A percentile compares a stretch with the other conserved stretches of the same genome.
Evolutionary conservation across 352 stramenopile genomes (phyloP).

Genomic region (Aphanomyces invadans): DNA sequence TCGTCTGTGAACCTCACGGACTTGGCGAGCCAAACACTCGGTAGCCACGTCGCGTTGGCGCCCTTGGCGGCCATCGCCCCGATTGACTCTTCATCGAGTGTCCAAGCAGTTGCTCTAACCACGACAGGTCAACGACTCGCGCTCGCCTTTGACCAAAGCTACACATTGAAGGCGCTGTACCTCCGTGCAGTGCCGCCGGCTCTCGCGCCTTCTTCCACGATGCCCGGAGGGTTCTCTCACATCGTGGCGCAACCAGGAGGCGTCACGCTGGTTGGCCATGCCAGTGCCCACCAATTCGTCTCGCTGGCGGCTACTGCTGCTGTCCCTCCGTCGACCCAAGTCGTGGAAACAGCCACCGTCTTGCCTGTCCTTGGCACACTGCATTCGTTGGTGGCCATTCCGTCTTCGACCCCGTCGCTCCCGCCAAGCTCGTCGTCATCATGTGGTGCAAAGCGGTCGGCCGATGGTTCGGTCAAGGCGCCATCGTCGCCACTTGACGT

Average conservation of each 20-base stretch:
- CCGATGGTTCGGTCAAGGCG: conserved; percentile 53
- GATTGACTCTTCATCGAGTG: conserved; percentile 57
- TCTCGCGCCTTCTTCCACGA: background rate
- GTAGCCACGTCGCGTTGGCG: background rate
- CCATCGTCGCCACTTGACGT: conserved; percentile 23
- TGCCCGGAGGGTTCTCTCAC: background rate
- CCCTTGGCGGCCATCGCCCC: conserved; percentile 7
- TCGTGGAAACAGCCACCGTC: background rate
- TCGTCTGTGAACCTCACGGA: conserved; percentile 39
- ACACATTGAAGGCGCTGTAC: background rate
- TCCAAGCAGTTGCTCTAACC: conserved; percentile 88
- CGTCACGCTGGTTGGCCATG: background rate
- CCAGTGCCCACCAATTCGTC: background rate
- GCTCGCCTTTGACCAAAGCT: conserved; percentile 61
- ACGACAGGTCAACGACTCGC: conserved; percentile 90
- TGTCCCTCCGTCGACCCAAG: background rate
- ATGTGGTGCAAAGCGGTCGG: conserved; percentile 51
- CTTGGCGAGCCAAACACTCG: conserved; percentile 48
- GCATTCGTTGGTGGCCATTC: background rate
- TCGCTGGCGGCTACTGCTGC: background rate
- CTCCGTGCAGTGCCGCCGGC: background rate
- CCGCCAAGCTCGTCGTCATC: conserved; percentile 12
- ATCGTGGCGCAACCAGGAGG: background rate
- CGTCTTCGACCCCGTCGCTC: conserved; percentile 18
- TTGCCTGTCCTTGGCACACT: background rate